phyloP scores from a whole-genome alignment of 106 monocot genomes.

The Dendrobium huoshanense region DNA sequence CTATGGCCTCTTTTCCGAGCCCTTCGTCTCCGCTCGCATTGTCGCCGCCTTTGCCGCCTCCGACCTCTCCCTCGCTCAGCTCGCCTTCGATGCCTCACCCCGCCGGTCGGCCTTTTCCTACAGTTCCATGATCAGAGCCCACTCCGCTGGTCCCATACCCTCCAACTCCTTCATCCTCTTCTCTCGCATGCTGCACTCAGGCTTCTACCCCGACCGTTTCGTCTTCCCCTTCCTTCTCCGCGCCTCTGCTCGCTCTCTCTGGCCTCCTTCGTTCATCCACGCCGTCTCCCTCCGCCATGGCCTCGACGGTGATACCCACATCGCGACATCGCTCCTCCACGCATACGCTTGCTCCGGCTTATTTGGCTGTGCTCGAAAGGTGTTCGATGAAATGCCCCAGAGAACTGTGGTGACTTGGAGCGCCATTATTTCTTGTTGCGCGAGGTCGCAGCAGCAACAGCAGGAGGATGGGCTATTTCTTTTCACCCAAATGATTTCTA shows the following conservation, averaged over 20 bases:
- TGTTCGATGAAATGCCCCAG: conserved; percentile 30
- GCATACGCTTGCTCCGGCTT: conserved; percentile 28
- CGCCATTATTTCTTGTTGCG: conserved; percentile 33
- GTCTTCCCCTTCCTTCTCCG: conserved; percentile 27
- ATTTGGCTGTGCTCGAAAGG: conserved; percentile 12
- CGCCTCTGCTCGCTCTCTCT: conserved; percentile 19
- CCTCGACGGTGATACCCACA: conserved; percentile 16
- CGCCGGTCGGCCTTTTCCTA: conserved; percentile 7
- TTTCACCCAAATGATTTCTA: conserved; percentile 17
- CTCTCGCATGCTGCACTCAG: conserved; percentile 16
- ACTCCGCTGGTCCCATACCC: conserved; percentile 4
- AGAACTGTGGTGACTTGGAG: conserved; percentile 34
- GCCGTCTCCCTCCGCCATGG: conserved; percentile 6
- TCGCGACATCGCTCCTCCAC: conserved; percentile 30
- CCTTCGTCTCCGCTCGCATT: conserved; percentile 6
- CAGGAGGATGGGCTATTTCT: conserved; percentile 13
- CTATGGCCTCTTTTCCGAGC: conserved; percentile 5
- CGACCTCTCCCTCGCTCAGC: conserved; percentile 6
- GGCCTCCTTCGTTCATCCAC: background rate
- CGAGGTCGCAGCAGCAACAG: conserved; percentile 1
- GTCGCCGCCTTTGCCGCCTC: conserved; percentile 2
- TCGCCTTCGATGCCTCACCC: conserved; percentile 6
- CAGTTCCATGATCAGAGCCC: conserved; percentile 6
- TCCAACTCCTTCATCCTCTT: conserved; percentile 4
- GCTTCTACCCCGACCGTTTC: conserved; percentile 28